Evolutionary conservation across 805 yeast genomes (phyloP).

Genomic region (Lachancea mirantina): DNA sequence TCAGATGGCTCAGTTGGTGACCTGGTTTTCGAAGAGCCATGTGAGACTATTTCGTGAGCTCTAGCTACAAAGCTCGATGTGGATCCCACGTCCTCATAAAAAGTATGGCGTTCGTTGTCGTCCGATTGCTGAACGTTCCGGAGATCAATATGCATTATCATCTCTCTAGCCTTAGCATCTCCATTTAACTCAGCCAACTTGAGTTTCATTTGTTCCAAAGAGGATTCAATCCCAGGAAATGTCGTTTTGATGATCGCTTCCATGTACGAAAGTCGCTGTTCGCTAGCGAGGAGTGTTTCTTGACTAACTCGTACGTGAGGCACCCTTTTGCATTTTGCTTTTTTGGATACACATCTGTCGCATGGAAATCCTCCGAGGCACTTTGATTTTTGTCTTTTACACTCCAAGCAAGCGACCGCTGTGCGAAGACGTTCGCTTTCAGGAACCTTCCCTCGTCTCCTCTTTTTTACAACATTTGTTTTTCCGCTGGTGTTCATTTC

Average conservation of each 20-base stretch:
- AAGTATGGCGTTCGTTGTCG: constrained; percentile 7
- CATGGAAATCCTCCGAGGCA: constrained; percentile 9
- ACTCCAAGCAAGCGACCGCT: constrained; percentile 10
- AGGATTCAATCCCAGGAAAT: constrained; percentile 8
- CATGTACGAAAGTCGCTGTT: constrained; percentile 8
- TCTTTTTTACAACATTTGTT: constrained; percentile 2
- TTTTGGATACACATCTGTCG: constrained; percentile 7
- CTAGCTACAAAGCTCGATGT: constrained; percentile 10
- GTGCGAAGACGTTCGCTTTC: constrained; percentile 10
- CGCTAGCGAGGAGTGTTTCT: constrained; percentile 3
- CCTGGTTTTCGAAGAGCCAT: constrained; percentile 1
- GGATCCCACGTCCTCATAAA: constrained; percentile 11
- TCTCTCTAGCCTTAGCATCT: constrained; percentile 7
- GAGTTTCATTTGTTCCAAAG: constrained; percentile 7
- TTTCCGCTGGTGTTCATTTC: constrained; percentile 1
- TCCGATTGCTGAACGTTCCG: constrained; percentile 8
- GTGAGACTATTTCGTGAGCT: constrained; percentile 9
- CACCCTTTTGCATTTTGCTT: constrained; percentile 5
- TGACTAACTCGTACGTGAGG: constrained; percentile 7
- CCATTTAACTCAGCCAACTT: constrained; percentile 9
- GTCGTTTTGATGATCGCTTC: constrained; percentile 10
- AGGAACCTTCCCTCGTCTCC: constrained; percentile 9
- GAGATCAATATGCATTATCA: constrained; percentile 9
- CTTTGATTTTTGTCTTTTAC: constrained; percentile 9
- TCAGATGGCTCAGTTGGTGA: too few species aligned